Conservation (phyloP, 306 rosid species). For the Citrullus amarus region DNA sequence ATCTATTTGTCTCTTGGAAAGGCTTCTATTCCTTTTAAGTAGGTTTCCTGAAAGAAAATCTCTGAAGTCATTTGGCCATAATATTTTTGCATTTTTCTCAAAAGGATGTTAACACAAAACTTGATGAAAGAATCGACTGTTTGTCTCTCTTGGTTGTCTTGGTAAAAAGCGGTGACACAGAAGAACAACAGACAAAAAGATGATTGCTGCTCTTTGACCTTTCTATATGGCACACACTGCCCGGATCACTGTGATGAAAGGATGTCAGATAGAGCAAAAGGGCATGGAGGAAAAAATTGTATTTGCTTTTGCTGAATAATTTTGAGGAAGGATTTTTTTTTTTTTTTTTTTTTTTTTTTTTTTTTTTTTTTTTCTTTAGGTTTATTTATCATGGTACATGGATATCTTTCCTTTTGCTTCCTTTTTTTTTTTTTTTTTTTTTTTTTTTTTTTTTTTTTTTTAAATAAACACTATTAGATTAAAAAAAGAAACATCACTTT, state of each 20-base stretch:
- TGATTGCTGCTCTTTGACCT: neutral
- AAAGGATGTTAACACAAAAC: neutral
- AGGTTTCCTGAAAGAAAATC: neutral
- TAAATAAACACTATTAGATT: no score
- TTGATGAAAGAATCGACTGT: neutral
- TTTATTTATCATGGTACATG: neutral
- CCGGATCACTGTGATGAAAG: neutral
- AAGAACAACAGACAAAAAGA: neutral
- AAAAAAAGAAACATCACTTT: no score
- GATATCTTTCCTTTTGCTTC: no score
- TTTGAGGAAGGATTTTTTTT: neutral
- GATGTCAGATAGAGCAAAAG: neutral
- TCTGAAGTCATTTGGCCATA: neutral
- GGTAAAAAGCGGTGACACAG: neutral
- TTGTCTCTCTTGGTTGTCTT: neutral
- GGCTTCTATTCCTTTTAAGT: neutral
- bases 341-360: no score
- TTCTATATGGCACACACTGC: neutral
- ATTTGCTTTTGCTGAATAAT: neutral
- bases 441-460: no score
- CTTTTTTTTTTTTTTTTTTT: no score
- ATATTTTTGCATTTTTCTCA: neutral
- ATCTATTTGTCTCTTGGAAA: neutral
- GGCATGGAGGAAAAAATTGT: neutral
- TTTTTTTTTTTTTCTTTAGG: neutral